Base-by-base conservation (phyloP, 1,284 basidiomycete genomes). In the Chiua sp. region DNA sequence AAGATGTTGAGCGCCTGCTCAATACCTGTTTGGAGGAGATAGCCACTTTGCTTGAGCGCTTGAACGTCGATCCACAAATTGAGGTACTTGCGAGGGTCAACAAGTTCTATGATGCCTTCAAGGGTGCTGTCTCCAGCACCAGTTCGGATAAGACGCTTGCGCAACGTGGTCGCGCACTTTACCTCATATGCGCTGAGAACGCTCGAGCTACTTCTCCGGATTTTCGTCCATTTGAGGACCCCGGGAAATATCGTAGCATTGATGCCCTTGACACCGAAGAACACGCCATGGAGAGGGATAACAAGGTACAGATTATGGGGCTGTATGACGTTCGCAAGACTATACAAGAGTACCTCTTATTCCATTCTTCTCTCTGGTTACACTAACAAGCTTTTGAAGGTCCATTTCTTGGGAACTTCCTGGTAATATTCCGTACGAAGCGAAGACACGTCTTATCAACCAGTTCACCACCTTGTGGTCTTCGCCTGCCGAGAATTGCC, bases 391-490 rank as follows among this genome's bases (percentile, higher is more conserved):
- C 44, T n/a, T 35, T 4, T 60, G 2, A 42, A 86, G 84, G 2
- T 77, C 77, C 12, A 79, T 75, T 6, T 75, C 71, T 4, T 86
- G 84, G 84, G 83, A 86, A 57, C 76, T 86, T 7, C 82, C 82
- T 0, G 72, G 74, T 7, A 76, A 83, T 53, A 70, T 84, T 39
- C 85, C 84, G 0, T 85, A 80, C 51, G 79, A 81, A 44, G 82
- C 82, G 3, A 83, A 80, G 44, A 75, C 71, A 30, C 69, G 63
- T 12, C 75, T 86, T 39, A 78, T 84, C 18, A 61, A 67, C 7
- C 64, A 67, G 22, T 80, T 78, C 56, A 76, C 79, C 18, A 54
- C 59, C 4, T 57, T 76, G 7, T 86, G 84, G 85, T 52, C 68
- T 8, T 46, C 55, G 2, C 82, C 84, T 0, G 69, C 78, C 0